Evolutionary conservation across 805 yeast species (phyloP), one percentile per base, ranked within the genome.

Genomic region (Yarrowia hollandica): DNA sequence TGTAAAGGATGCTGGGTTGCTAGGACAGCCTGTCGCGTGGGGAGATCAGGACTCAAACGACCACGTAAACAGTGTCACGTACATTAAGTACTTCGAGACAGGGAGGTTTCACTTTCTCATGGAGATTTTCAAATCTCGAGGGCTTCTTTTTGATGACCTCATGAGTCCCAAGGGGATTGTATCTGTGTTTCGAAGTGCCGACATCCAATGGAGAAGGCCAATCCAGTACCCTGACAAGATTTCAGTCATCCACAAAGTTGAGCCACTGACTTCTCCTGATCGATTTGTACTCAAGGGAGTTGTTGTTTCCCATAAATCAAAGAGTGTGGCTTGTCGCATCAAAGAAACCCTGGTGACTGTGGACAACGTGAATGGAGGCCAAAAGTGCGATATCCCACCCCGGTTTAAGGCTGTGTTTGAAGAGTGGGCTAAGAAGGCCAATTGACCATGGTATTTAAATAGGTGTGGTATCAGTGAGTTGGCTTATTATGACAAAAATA

Each of bases 171-270:
- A 44, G 11, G 52, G 52, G 1, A 19, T 44, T 9, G 52, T 28
- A 6, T 28, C 35, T 4, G 52, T 44, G 18, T 44, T 44, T n/a
- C 35, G 52, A 12, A 44, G 52, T 10, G 52, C 52, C 9, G 52
- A 44, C 12, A 19, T 44, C 11, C 52, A 44, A 12, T 44, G 52
- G 52, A 28, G 52, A 19, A 14, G 52, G n/a, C 35, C 52, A 2
- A 44, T 44, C 7, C 52, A 44, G 34, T 44, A 28, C 35, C 52
- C 52, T 5, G 52, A 44, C 16, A 12, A 12, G 18, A 28, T 28
- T 14, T 28, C 52, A 5, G 52, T 44, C n/a, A 44, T 44, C 9
- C 52, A 44, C 52, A 44, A 44, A 30, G 16, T 44, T 5, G 52
- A 44, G 25, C 52, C 52, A 4, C 6, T 44, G 11, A 28, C 25